Evolutionary conservation across 2,329 filamentous ascomycete genomes (phyloP).

Genomic region (Trichophyton simii): DNA sequence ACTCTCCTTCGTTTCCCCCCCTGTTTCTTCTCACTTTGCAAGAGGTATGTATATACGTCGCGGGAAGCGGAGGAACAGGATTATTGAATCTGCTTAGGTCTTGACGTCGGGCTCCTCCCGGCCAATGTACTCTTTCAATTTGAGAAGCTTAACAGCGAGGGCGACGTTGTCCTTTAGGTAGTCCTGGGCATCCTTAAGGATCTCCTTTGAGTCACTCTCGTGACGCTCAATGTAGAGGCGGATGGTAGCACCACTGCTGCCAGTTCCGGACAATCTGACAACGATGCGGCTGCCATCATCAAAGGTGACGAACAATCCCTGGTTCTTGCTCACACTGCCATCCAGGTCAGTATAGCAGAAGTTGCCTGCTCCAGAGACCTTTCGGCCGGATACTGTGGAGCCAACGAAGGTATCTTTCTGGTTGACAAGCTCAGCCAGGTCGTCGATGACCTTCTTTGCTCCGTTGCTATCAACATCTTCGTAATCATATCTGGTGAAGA

Average conservation of each 20-base stretch:
- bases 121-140: conserved; percentile 87
- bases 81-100: conserved; percentile 48
- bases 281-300: conserved; percentile 91
- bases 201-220: conserved; percentile 65
- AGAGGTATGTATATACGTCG: neutral
- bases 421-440: conserved; percentile 63
- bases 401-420: conserved; percentile 65
- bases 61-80: neutral
- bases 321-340: conserved; percentile 86
- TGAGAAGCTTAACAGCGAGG: conserved; percentile 71
- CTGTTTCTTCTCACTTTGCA: neutral
- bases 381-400: conserved; percentile 67
- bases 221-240: conserved; percentile 96
- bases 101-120: conserved; percentile 91
- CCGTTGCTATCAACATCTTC: conserved; percentile 86
- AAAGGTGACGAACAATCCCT: conserved; percentile 90
- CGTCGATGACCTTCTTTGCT: conserved; percentile 76
- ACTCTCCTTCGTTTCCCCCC: neutral
- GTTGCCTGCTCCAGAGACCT: conserved; percentile 80
- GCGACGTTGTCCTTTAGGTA: conserved; percentile 85
- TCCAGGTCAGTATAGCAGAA: conserved; percentile 99
- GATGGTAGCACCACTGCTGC: conserved; percentile 90
- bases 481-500: conserved; percentile 99
- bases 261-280: conserved; percentile 86
- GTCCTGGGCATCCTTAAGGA: conserved; percentile 73